phyloP scores from a whole-genome alignment of 306 rosid species.

The Trifolium subterraneum region DNA sequence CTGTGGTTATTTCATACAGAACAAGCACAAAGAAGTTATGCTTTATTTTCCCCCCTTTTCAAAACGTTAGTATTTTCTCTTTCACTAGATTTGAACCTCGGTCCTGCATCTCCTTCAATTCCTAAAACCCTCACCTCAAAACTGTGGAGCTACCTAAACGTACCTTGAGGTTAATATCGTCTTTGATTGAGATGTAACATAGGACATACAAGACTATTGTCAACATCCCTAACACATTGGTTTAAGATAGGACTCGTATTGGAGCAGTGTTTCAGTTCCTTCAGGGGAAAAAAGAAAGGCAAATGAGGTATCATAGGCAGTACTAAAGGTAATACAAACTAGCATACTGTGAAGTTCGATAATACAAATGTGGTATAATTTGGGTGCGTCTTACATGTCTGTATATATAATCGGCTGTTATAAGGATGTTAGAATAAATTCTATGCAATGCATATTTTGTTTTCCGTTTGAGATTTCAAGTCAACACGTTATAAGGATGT shows the following conservation, averaged over 20 bases:
- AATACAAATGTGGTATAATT: background rate
- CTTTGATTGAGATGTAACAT: no score
- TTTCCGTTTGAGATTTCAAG: no score
- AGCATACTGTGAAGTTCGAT: background rate
- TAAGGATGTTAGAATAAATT: no score
- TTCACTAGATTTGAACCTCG: no score
- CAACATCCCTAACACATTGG: background rate
- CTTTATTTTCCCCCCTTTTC: no score
- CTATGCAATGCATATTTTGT: no score
- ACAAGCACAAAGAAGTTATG: conserved; percentile 5
- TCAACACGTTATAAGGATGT: no score
- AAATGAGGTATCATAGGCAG: background rate
- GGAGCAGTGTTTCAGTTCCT: conserved; percentile 1
- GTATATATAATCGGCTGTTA: no score
- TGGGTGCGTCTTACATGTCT: background rate
- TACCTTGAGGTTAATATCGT: no score
- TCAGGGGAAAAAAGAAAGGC: background rate
- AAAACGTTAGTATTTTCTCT: background rate
- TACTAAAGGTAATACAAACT: background rate
- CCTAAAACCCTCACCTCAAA: background rate
- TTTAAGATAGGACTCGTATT: background rate
- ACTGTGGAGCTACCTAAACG: background rate
- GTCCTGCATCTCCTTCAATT: background rate
- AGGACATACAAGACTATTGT: background rate
- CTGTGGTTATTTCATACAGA: conserved; percentile 12